A percentile compares a stretch with the other conserved stretches of the same genome.
phyloP scores from a whole-genome alignment of 1,139 yeast genomes.

The Meyerozyma guilliermondii region DNA sequence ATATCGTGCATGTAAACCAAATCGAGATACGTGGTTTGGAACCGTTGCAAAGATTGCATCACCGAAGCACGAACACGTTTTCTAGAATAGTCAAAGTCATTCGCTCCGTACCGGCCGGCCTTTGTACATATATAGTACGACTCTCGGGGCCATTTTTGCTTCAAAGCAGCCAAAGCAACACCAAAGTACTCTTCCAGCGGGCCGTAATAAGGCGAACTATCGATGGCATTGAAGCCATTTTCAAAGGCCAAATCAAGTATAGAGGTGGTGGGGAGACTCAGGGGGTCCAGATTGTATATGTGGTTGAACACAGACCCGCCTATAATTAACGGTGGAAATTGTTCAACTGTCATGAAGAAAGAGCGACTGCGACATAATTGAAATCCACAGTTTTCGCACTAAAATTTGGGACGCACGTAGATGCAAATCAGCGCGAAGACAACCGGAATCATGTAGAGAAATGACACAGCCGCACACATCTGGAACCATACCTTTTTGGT shows the following conservation, averaged over 20 bases:
- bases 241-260: slow-evolving; percentile 58
- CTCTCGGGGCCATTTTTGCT: slow-evolving; percentile 48
- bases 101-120: slow-evolving; percentile 68
- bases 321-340: slow-evolving; percentile 57
- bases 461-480: too few relatives aligned
- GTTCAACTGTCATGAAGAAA: slow-evolving; percentile 11
- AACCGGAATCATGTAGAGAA: too few relatives aligned
- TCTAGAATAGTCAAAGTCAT: slow-evolving; percentile 73
- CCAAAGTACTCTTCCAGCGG: slow-evolving; percentile 80
- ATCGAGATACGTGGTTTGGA: slow-evolving; percentile 66
- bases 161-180: slow-evolving; percentile 45
- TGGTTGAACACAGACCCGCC: slow-evolving; percentile 88
- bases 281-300: slow-evolving; percentile 69
- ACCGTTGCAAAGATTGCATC: slow-evolving; percentile 56
- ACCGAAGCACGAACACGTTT: slow-evolving; percentile 59
- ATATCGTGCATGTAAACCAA: slow-evolving; percentile 84
- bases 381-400: too few relatives aligned
- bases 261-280: slow-evolving; percentile 48
- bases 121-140: slow-evolving; percentile 74
- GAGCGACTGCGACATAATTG: neutral
- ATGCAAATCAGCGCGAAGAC: too few relatives aligned
- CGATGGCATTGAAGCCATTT: slow-evolving; percentile 71
- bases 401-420: too few relatives aligned
- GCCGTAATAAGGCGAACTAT: slow-evolving; percentile 92
- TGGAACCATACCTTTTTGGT: too few relatives aligned